Percentiles rank a stretch among this genome's conserved stretches.
These are phyloP conservation scores for Aspergillus latus DNA, from an alignment of 2,329 filamentous ascomycete genomes.

Conservation along the genomic window DNA sequence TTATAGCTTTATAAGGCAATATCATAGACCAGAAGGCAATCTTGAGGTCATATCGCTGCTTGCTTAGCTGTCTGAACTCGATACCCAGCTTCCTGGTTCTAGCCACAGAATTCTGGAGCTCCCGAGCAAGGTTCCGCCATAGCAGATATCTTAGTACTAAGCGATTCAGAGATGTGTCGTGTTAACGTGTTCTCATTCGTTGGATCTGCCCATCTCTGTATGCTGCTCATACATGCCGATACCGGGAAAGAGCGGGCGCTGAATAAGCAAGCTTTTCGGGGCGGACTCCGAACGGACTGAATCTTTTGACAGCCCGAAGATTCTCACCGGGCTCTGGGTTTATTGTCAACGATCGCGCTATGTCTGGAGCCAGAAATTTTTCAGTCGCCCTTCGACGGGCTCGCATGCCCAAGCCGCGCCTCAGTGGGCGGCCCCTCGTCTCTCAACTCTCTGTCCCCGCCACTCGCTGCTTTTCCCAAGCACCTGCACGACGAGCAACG, in stretches of 20 bases:
- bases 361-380: slow-evolving; percentile 34
- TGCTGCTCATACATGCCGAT: not conserved
- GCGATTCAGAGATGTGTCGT: not conserved
- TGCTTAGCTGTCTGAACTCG: too few relatives aligned
- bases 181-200: not conserved
- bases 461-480: slow-evolving; percentile 32
- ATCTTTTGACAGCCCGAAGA: not conserved
- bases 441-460: slow-evolving; percentile 21
- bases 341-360: slow-evolving; percentile 16
- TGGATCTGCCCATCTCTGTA: not conserved
- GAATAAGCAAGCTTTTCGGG: not conserved
- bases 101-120: not conserved
- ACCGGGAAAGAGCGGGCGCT: not conserved
- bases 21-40: too few relatives aligned
- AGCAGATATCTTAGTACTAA: not conserved
- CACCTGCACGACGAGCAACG: slow-evolving; percentile 28
- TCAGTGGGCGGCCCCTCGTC: slow-evolving; percentile 25
- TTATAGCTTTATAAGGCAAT: too few relatives aligned
- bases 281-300: not conserved
- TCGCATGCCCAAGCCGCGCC: slow-evolving; percentile 31
- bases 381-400: slow-evolving; percentile 34
- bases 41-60: too few relatives aligned
- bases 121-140: not conserved
- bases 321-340: not conserved
- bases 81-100: too few relatives aligned